Conservation (phyloP, 495 filamentous ascomycete species). For the Aspergillus hancockii region DNA sequence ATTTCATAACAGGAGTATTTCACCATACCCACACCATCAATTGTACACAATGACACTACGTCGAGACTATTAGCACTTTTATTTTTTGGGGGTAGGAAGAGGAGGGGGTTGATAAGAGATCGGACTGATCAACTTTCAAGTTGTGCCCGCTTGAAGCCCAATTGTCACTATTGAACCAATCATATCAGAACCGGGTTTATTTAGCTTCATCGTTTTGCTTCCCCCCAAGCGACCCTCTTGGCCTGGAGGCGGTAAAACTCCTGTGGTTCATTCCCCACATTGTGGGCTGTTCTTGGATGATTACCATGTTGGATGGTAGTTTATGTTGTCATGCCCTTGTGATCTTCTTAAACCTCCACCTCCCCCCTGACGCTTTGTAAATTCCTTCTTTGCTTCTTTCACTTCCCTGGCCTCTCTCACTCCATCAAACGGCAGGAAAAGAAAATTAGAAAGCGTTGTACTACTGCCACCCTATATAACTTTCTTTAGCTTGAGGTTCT, state of each 20-base stretch:
- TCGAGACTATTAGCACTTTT: too few relatives aligned
- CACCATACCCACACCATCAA: too few relatives aligned
- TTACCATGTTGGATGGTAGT: not conserved
- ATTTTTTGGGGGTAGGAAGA: too few relatives aligned
- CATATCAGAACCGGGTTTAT: not conserved
- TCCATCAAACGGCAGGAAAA: not conserved
- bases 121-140: too few relatives aligned
- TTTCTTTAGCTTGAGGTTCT: not conserved
- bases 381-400: not conserved
- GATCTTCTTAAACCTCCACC: not conserved
- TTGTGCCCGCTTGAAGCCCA: too few relatives aligned
- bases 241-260: not conserved
- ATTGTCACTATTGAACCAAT: too few relatives aligned
- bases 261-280: not conserved
- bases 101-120: too few relatives aligned
- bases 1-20: too few relatives aligned
- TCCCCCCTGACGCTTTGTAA: not conserved
- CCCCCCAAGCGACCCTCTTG: not conserved
- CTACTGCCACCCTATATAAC: not conserved
- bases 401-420: not conserved
- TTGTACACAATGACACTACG: too few relatives aligned
- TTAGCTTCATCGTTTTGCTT: not conserved
- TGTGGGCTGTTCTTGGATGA: not conserved
- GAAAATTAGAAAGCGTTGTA: not conserved
- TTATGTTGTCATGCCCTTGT: not conserved